Evolutionary conservation across 1,139 yeast genomes (phyloP).

Genomic region (Hyphopichia burtonii): DNA sequence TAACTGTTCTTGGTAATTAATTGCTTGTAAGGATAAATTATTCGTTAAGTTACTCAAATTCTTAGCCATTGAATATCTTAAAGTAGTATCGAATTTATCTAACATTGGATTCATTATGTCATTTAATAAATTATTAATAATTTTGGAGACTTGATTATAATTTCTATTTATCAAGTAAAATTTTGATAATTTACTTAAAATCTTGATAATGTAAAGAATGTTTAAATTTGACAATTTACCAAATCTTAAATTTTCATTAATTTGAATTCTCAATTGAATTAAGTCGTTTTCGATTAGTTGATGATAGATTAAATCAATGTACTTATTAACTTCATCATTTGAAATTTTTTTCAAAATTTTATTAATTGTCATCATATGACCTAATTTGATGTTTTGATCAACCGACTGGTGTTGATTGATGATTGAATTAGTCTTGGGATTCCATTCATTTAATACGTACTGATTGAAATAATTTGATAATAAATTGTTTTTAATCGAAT

Average conservation of each 20-base stretch:
- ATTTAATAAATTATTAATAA: constrained; percentile 30
- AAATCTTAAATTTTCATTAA: constrained; percentile 3
- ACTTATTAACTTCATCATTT: constrained; percentile 8
- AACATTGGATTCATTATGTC: constrained; percentile 25
- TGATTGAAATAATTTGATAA: constrained; percentile 19
- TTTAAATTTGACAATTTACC: constrained; percentile 19
- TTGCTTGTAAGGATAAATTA: constrained; percentile 20
- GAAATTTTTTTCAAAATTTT: constrained; percentile 31
- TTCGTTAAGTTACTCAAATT: constrained; percentile 24
- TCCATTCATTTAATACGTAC: constrained; percentile 15
- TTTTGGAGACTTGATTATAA: constrained; percentile 18
- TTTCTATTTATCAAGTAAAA: constrained; percentile 13
- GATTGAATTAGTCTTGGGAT: constrained; percentile 7
- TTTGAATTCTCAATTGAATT: constrained; percentile 7
- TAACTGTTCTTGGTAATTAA: constrained; percentile 37
- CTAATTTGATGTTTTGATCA: constrained; percentile 20
- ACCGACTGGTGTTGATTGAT: constrained; percentile 2
- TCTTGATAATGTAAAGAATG: constrained; percentile 32
- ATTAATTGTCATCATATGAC: constrained; percentile 39
- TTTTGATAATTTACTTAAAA: constrained; percentile 30
- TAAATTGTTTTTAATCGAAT: constrained; percentile 14
- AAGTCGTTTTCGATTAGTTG: constrained; percentile 14
- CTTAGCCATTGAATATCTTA: constrained; percentile 41
- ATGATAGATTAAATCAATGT: constrained; percentile 15
- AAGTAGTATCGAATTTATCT: constrained; percentile 28